phyloP scores from a whole-genome alignment of 768 basidiomycete species.

The Amanita muscaria region DNA sequence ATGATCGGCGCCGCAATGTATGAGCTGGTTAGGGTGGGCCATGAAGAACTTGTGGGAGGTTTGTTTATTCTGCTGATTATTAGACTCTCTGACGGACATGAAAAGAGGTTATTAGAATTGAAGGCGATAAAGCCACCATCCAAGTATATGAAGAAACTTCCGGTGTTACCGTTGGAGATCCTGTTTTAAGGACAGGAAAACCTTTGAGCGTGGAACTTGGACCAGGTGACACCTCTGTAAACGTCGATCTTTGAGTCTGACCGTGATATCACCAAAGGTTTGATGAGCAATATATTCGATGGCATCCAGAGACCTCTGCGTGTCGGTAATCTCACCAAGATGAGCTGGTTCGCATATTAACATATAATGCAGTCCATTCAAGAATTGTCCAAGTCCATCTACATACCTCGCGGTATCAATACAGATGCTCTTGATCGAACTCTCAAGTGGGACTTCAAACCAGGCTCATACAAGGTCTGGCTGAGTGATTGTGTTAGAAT shows the following conservation, averaged over 20 bases:
- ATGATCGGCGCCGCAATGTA: conserved; percentile 97
- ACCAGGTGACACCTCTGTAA: conserved; percentile 57
- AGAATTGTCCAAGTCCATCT: conserved; percentile 97
- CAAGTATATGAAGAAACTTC: conserved; percentile 99
- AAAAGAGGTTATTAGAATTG: conserved; percentile 97
- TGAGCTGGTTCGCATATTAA: conserved; percentile 6
- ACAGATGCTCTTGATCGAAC: conserved; percentile 87
- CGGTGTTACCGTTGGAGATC: conserved; percentile 97
- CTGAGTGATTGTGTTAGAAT: neutral
- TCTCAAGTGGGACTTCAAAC: conserved; percentile 93
- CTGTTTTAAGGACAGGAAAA: conserved; percentile 94
- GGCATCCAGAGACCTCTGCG: conserved; percentile 91
- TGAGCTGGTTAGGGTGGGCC: conserved; percentile 95
- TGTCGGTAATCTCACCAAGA: conserved; percentile 34
- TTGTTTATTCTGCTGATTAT: conserved; percentile 14
- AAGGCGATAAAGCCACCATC: conserved; percentile 95
- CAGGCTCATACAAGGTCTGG: conserved; percentile 63
- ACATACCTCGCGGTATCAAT: conserved; percentile 98
- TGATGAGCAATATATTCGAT: conserved; percentile 99
- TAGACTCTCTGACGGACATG: conserved; percentile 7
- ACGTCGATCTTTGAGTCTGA: neutral
- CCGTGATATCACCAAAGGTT: conserved; percentile 38
- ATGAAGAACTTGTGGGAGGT: conserved; percentile 98
- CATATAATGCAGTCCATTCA: conserved; percentile 61
- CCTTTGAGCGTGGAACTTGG: conserved; percentile 97